These are phyloP conservation scores for Aspergillus aculeatus DNA, from an alignment of 2,329 filamentous ascomycete species.

Conservation along the genomic window DNA sequence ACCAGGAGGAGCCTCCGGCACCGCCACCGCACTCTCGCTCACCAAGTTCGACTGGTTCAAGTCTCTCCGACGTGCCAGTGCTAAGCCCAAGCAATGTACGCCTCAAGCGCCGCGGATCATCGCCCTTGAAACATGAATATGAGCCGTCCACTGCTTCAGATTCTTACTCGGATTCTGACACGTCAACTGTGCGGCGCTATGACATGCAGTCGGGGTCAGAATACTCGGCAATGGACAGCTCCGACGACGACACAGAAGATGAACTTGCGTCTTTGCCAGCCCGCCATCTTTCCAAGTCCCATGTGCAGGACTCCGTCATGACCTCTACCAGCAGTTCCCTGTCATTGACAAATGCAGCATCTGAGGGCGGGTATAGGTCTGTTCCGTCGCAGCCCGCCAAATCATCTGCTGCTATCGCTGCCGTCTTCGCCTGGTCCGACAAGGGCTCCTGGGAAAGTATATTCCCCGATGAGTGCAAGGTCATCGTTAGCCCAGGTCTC, in stretches of 20 bases:
- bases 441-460: slow-evolving; percentile 61
- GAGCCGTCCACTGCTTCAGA: slow-evolving; percentile 75
- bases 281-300: slow-evolving; percentile 43
- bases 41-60: slow-evolving; percentile 50
- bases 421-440: slow-evolving; percentile 64
- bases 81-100: slow-evolving; percentile 50
- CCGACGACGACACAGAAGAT: slow-evolving; percentile 59
- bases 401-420: slow-evolving; percentile 57
- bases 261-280: slow-evolving; percentile 29
- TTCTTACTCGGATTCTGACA: slow-evolving; percentile 56
- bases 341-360: slow-evolving; percentile 77
- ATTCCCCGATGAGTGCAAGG: slow-evolving; percentile 61
- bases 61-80: slow-evolving; percentile 45
- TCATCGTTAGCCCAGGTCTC: slow-evolving; percentile 62
- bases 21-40: slow-evolving; percentile 52
- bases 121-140: slow-evolving; percentile 95
- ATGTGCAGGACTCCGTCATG: slow-evolving; percentile 32
- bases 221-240: slow-evolving; percentile 50
- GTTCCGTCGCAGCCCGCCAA: slow-evolving; percentile 49
- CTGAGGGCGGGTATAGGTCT: slow-evolving; percentile 66
- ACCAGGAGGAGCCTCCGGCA: slow-evolving; percentile 36
- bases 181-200: slow-evolving; percentile 56
- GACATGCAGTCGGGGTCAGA: slow-evolving; percentile 49
- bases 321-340: slow-evolving; percentile 59
- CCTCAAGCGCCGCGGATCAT: slow-evolving; percentile 73